These are phyloP conservation scores for Cercospora brassicicola DNA, from an alignment of 2,329 filamentous ascomycete genomes.

Conservation along the genomic window DNA sequence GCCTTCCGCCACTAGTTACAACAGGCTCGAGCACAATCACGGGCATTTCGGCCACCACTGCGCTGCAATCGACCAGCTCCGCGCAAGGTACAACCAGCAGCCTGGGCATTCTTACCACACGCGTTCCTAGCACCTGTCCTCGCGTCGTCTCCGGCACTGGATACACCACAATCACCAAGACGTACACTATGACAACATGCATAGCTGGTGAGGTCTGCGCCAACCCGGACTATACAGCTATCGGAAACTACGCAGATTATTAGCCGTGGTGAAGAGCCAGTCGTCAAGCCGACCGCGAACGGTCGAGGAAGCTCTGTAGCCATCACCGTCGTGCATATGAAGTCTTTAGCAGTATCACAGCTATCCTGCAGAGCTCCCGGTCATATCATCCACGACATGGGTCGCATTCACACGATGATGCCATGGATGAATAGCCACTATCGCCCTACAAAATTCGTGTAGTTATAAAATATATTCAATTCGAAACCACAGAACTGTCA, in stretches of 20 bases:
- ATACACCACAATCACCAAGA: slow-evolving; percentile 38
- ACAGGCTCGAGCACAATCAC: neutral
- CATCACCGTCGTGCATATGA: neutral
- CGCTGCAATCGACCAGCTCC: neutral
- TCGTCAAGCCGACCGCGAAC: neutral
- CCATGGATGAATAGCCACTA: neutral
- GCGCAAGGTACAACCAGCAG: neutral
- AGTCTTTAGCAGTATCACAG: no score
- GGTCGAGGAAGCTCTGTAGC: neutral
- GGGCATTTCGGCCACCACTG: neutral
- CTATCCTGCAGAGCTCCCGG: no score
- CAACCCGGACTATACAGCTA: slow-evolving; percentile 29
- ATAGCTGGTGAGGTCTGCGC: slow-evolving; percentile 34
- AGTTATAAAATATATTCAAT: neutral
- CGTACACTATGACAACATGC: slow-evolving; percentile 37
- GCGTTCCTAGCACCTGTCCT: slow-evolving; percentile 14
- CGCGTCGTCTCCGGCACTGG: slow-evolving; percentile 24
- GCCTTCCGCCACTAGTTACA: neutral
- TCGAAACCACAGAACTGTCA: neutral
- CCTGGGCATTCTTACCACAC: neutral
- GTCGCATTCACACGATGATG: neutral
- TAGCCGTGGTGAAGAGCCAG: neutral
- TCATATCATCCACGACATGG: neutral
- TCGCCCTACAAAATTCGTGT: neutral
- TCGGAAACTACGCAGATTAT: slow-evolving; percentile 27